Conservation (phyloP, 352 stramenopile genomes). For the Lagenidium sp. region DNA sequence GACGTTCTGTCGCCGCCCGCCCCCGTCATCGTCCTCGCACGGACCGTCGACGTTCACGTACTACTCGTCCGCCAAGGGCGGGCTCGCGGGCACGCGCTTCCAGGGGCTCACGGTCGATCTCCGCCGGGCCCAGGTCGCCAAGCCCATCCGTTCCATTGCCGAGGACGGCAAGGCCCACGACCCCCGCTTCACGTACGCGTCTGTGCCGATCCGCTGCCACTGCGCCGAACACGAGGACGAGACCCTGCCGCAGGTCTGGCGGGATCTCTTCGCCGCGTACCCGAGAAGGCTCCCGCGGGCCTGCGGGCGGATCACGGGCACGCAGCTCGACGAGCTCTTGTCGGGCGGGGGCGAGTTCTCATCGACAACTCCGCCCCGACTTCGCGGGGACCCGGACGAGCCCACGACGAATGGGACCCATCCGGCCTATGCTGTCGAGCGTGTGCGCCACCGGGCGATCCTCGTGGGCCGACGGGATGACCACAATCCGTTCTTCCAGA, state of each 20-base stretch:
- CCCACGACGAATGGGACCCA: neutral
- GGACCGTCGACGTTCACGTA: neutral
- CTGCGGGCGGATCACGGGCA: no score
- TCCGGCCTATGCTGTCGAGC: constrained; percentile 1
- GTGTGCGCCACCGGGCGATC: constrained; percentile 9
- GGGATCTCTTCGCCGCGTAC: no score
- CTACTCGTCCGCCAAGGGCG: neutral
- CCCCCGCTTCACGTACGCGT: constrained; percentile 14
- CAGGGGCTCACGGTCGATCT: constrained; percentile 47
- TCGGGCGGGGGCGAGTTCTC: no score
- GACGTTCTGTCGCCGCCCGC: constrained; percentile 2
- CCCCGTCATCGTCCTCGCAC: constrained; percentile 7
- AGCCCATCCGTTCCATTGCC: constrained; percentile 17
- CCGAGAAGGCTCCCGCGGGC: no score
- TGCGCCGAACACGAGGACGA: no score
- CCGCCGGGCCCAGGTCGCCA: constrained; percentile 6
- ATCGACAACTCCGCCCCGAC: no score
- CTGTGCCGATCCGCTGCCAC: no score
- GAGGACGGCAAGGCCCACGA: constrained; percentile 26
- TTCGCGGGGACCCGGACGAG: no score
- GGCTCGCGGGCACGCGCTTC: constrained; percentile 19
- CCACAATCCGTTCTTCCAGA: constrained; percentile 24
- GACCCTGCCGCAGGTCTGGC: no score
- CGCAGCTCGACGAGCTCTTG: no score
- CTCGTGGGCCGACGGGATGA: constrained; percentile 17